Evolutionary conservation across 2,329 filamentous ascomycete species (phyloP).

Genomic region (Aspergillus arachidicola): DNA sequence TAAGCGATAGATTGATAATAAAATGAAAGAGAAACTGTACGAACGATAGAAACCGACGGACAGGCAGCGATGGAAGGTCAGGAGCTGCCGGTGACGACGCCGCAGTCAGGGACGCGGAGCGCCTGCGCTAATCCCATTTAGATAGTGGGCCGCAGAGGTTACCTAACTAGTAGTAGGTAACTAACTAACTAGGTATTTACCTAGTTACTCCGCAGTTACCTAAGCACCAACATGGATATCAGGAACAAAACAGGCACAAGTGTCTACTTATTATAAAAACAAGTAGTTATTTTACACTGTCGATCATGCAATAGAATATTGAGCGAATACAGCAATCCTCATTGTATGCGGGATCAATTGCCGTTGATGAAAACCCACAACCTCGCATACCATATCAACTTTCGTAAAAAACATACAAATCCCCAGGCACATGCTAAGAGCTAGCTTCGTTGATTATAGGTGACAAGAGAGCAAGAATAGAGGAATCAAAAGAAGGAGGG

Average conservation of each 20-base stretch:
- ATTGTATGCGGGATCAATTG: neutral
- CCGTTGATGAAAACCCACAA: neutral
- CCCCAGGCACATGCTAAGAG: neutral
- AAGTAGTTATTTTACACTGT: neutral
- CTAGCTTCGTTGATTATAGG: neutral
- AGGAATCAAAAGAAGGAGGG: neutral
- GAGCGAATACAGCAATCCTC: neutral
- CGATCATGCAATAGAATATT: neutral
- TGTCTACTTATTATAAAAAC: neutral
- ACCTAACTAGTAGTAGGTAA: no score
- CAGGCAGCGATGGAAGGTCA: conserved; percentile 24
- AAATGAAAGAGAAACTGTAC: conserved; percentile 19
- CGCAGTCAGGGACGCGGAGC: conserved; percentile 29
- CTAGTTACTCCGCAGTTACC: neutral
- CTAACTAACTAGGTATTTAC: no score
- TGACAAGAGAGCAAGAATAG: neutral
- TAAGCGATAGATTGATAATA: conserved; percentile 6
- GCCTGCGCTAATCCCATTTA: conserved; percentile 23
- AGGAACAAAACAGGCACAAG: neutral
- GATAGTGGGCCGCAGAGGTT: conserved; percentile 7
- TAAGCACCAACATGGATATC: neutral
- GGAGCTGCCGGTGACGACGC: conserved; percentile 34
- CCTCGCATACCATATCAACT: neutral
- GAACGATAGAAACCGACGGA: conserved; percentile 19
- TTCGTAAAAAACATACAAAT: neutral